Percentiles rank a stretch among this genome's conserved stretches.
Conservation (phyloP, 345 rosid species). For the Litchi chinensis region DNA sequence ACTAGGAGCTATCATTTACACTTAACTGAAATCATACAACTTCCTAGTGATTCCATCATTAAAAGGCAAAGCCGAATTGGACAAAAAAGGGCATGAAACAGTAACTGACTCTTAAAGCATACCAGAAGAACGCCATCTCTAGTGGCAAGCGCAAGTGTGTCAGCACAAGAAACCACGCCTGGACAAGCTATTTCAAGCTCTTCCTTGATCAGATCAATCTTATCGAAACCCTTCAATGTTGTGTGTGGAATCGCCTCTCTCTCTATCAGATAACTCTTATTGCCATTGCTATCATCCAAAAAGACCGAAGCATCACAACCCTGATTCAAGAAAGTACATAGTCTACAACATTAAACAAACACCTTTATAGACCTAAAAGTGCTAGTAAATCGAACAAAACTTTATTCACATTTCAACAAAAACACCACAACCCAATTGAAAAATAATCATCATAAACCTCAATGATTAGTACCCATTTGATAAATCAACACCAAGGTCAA, state of each 20-base stretch:
- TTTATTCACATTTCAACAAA: background rate
- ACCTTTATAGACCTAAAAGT: background rate
- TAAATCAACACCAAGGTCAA: background rate
- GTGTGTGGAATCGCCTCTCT: conserved; percentile 44
- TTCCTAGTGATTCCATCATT: too few species aligned
- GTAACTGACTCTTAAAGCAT: conserved; percentile 16
- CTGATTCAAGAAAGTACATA: conserved; percentile 24
- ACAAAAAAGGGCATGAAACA: background rate
- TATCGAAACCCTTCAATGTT: conserved; percentile 49
- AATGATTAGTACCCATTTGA: background rate
- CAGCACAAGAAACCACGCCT: conserved; percentile 57
- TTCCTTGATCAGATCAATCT: conserved; percentile 43
- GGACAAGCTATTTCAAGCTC: conserved; percentile 44
- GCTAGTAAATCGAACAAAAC: background rate
- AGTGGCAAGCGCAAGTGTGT: conserved; percentile 52
- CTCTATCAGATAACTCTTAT: conserved; percentile 31
- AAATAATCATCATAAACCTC: background rate
- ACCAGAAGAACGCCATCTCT: conserved; percentile 60
- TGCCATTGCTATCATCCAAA: conserved; percentile 39
- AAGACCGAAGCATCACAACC: conserved; percentile 55
- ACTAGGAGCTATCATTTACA: too few species aligned
- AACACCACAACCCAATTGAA: background rate
- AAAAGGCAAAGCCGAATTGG: background rate
- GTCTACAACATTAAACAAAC: background rate
- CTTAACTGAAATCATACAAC: too few species aligned